These are phyloP conservation scores for Botrytis hyacinthi DNA, from an alignment of 2,329 filamentous ascomycete genomes.

Conservation along the genomic window DNA sequence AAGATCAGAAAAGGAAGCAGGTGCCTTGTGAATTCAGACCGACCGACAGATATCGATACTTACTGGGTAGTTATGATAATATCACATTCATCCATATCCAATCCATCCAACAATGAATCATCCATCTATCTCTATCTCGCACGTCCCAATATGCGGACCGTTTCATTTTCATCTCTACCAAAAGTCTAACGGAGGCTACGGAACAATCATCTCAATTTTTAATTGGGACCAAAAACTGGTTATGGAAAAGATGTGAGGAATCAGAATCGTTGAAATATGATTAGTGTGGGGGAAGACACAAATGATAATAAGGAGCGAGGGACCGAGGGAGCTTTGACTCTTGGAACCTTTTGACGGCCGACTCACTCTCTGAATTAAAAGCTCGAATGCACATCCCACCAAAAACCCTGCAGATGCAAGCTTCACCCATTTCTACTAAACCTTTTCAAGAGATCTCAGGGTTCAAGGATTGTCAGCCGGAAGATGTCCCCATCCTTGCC, in stretches of 20 bases:
- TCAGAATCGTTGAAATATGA: not conserved
- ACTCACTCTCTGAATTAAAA: not conserved
- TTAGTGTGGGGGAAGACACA: not conserved
- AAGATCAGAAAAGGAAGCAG: not conserved
- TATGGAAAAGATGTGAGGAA: not conserved
- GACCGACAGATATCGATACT: not conserved
- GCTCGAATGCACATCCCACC: not conserved
- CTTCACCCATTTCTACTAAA: not conserved
- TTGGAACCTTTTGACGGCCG: not conserved
- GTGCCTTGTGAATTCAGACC: not conserved
- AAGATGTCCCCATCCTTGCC: not conserved
- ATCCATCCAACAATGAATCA: not conserved
- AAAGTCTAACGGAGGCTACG: not conserved
- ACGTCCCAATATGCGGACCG: not conserved
- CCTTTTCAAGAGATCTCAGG: not conserved
- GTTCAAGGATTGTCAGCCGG: not conserved
- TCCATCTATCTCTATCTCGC: not conserved
- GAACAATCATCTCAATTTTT: not conserved
- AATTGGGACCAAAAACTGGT: not conserved
- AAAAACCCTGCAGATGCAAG: slow-evolving; percentile 11
- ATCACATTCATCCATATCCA: not conserved
- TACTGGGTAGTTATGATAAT: not conserved
- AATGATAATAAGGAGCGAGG: not conserved
- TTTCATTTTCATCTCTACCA: not conserved
- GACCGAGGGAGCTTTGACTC: slow-evolving; percentile 11